Evolutionary conservation across 2,329 filamentous ascomycete genomes (phyloP), one percentile per base, ranked within the genome.

Genomic region (Drechslerella coelobrocha): DNA sequence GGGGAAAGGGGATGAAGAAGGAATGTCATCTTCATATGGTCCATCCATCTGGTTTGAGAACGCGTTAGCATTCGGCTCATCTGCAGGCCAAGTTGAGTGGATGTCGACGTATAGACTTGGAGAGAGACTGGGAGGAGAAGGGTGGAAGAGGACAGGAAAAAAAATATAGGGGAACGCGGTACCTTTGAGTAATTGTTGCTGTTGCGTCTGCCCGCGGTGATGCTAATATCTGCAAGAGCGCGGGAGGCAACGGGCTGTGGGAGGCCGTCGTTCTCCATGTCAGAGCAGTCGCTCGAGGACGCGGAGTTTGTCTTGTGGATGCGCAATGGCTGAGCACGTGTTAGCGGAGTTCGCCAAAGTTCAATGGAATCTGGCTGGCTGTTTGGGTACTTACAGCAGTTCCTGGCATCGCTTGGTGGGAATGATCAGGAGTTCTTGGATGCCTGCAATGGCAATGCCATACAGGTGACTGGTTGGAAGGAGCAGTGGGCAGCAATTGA

Each of bases 221-320:
- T 89, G 75, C 89, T 91, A 77, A 99, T 87, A 82, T 99, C 94
- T 72, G 91, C 90, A 74, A 99, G 84, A 66, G 94, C 90, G 76
- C 89, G 87, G 77, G 88, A 85, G 61, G 84, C 79, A 79, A 65
- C 79, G 81, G 76, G 84, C 83, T 78, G 81, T 83, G 61, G 81
- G 78, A 82, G 85, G 84, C 79, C 88, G 92, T 72, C 61, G 63
- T 76, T 82, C 80, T 47, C 89, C 86, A 69, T 88, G 87, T 59
- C 66, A 43, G 57, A 62, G 26, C 37, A 68, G 43, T 57, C 55
- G 50, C 41, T 55, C 9, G 62, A 68, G 39, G 83, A 78, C 72
- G 79, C 81, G 54, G 84, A 82, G 62, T 82, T 84, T 76, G 80
- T 84, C 81, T 91, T 92, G 80, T 88, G 88, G 77, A 93, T 91